Conservation (phyloP, 2,329 filamentous ascomycete species). For the Rachicladosporium sp. region DNA sequence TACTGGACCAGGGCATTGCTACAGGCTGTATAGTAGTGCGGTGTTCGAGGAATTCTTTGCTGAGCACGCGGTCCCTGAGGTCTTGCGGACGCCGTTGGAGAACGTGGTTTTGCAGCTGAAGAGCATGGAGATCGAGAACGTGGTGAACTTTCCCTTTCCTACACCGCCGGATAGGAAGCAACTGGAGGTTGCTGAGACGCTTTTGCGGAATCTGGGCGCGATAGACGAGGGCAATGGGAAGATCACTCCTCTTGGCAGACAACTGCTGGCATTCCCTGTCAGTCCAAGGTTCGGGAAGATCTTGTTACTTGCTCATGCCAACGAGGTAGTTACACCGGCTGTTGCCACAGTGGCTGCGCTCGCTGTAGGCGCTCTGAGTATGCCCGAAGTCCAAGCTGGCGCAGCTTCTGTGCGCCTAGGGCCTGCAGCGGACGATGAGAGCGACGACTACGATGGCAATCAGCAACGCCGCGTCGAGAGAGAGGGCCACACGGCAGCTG, state of each 20-base stretch:
- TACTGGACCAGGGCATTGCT: conserved; percentile 92
- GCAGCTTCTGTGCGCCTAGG: conserved; percentile 27
- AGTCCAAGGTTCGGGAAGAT: conserved; percentile 87
- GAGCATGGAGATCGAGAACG: conserved; percentile 79
- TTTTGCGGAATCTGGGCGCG: conserved; percentile 76
- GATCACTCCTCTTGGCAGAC: conserved; percentile 66
- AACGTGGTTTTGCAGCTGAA: conserved; percentile 84
- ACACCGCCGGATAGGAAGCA: conserved; percentile 70
- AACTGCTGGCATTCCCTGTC: conserved; percentile 79
- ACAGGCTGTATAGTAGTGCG: conserved; percentile 84
- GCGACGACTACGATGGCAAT: conserved; percentile 24
- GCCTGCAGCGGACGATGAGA: conserved; percentile 22
- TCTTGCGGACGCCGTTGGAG: conserved; percentile 83
- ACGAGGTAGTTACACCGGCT: conserved; percentile 72
- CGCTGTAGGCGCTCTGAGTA: conserved; percentile 76
- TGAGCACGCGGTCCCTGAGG: conserved; percentile 76
- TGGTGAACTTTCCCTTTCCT: conserved; percentile 91
- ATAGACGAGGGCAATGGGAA: conserved; percentile 53
- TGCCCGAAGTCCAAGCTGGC: conserved; percentile 62
- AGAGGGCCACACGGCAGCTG: conserved; percentile 42
- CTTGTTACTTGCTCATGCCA: conserved; percentile 69
- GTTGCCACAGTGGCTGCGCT: conserved; percentile 80
- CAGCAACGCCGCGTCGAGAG: conserved; percentile 6
- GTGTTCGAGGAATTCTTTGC: conserved; percentile 84
- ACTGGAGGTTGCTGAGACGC: conserved; percentile 70